Evolutionary conservation across 306 rosid genomes (phyloP).

Genomic region (Quercus wislizeni): DNA sequence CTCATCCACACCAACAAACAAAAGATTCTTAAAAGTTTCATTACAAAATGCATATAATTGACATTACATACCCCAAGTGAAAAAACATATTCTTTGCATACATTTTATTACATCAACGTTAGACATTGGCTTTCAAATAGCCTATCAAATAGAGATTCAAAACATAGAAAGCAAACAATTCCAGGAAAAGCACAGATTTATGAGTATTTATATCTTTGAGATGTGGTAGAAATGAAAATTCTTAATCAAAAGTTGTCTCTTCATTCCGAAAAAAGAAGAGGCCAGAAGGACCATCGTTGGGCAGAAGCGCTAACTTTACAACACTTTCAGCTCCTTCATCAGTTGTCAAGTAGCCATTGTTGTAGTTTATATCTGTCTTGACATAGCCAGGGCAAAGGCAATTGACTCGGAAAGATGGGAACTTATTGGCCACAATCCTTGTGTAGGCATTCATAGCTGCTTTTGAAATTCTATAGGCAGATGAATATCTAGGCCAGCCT

Average conservation of each 20-base stretch:
- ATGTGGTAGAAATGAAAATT: too few relatives aligned
- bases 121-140: not conserved
- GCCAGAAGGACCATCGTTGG: not conserved
- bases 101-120: not conserved
- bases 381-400: not conserved
- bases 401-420: slow-evolving; percentile 1
- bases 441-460: slow-evolving; percentile 20
- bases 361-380: not conserved
- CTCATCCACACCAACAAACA: too few relatives aligned
- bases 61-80: too few relatives aligned
- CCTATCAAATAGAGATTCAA: not conserved
- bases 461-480: slow-evolving; percentile 13
- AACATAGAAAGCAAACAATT: not conserved
- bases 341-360: not conserved
- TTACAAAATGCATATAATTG: too few relatives aligned
- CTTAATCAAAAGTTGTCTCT: slow-evolving; percentile 1
- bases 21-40: too few relatives aligned
- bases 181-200: not conserved
- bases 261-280: not conserved
- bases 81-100: not conserved
- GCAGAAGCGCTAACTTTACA: not conserved
- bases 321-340: slow-evolving; percentile 3
- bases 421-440: slow-evolving; percentile 13
- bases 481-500: not conserved
- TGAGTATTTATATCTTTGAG: not conserved